Conservation (phyloP, 306 rosid species). For the Vigna angularis region DNA sequence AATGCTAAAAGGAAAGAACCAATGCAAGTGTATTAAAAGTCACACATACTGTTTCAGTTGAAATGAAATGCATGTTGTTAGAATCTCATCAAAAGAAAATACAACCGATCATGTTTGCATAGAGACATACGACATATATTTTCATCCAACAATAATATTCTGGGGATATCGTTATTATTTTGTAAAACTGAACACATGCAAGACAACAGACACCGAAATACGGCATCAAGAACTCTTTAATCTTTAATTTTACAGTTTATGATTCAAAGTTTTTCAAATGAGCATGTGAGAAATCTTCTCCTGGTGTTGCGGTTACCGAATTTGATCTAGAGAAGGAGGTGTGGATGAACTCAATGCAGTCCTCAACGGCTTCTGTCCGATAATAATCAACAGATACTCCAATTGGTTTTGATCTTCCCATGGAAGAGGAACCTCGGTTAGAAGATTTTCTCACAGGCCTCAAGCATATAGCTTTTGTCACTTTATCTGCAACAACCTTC, state of each 20-base stretch:
- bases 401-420: constrained; percentile 55
- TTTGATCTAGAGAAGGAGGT: constrained; percentile 73
- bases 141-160: constrained; percentile 9
- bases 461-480: constrained; percentile 55
- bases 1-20: neutral
- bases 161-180: constrained; percentile 8
- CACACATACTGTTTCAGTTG: neutral
- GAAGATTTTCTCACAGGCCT: constrained; percentile 48
- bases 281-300: constrained; percentile 18
- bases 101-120: neutral
- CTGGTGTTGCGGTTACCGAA: constrained; percentile 43
- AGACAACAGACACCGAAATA: constrained; percentile 13
- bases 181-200: constrained; percentile 15
- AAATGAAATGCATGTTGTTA: neutral
- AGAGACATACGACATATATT: constrained; percentile 4
- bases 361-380: constrained; percentile 79
- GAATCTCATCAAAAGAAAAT: neutral
- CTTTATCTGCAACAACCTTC: constrained; percentile 65
- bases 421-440: constrained; percentile 36
- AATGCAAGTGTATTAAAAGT: neutral
- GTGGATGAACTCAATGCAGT: constrained; percentile 89
- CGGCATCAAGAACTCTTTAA: constrained; percentile 31
- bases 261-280: constrained; percentile 23
- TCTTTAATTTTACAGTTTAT: constrained; percentile 6
- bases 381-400: constrained; percentile 62